A percentile compares a stretch with the other conserved stretches of the same genome.
Conservation (phyloP, 192 early-diverging fungal genomes). For the Allomyces macrogynus region DNA sequence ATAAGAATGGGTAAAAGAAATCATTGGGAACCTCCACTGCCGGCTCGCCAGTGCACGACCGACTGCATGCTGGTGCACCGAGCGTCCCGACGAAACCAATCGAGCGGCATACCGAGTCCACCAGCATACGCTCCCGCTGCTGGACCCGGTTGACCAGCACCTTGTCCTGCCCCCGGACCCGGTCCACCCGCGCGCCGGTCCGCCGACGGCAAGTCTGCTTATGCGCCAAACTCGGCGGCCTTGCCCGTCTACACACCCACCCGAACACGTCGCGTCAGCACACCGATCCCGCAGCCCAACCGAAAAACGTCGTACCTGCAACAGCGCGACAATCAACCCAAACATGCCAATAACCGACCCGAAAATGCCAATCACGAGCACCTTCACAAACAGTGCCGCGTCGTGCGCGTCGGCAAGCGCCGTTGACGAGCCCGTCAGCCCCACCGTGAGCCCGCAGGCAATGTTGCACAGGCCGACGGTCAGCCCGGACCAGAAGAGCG, state of each 20-base stretch:
- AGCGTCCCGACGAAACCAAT: too few species aligned
- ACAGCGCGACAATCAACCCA: constrained; percentile 82
- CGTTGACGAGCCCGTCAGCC: constrained; percentile 77
- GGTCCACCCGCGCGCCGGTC: too few species aligned
- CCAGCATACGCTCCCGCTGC: too few species aligned
- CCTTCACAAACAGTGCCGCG: constrained; percentile 85
- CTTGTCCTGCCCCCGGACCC: too few species aligned
- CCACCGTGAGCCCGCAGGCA: constrained; percentile 80
- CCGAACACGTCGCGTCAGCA: too few species aligned
- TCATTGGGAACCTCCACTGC: too few species aligned
- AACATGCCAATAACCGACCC: constrained; percentile 89
- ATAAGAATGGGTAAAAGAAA: too few species aligned
- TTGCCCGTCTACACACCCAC: constrained; percentile 12
- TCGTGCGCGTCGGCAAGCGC: constrained; percentile 94
- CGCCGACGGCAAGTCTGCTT: neutral
- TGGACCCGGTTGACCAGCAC: too few species aligned
- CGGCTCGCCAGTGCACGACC: too few species aligned
- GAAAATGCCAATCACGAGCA: constrained; percentile 93
- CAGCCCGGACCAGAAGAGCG: constrained; percentile 88
- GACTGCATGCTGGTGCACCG: too few species aligned
- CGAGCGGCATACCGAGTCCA: too few species aligned
- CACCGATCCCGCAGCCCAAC: too few species aligned
- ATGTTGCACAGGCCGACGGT: constrained; percentile 89
- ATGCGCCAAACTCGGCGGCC: constrained; percentile 19
- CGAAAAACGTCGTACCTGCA: constrained; percentile 19